A percentile compares a stretch with the other conserved stretches of the same genome.
These are phyloP conservation scores for Monosporascus sp. DNA, from an alignment of 2,329 filamentous ascomycete species.

Conservation along the genomic window DNA sequence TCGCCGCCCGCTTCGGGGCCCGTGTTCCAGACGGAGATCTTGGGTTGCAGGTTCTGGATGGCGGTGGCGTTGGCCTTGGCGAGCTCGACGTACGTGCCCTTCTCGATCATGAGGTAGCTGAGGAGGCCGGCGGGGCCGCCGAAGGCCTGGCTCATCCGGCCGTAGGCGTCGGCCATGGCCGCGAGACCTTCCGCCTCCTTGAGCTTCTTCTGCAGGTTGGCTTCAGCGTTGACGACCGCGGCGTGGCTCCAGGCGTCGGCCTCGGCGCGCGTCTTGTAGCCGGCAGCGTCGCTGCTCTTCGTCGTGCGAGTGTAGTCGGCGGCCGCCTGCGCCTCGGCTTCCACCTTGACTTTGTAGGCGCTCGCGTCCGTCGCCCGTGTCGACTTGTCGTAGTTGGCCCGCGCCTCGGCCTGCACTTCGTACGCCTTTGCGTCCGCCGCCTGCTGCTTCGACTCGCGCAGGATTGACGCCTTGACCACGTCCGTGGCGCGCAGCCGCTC, in stretches of 20 bases:
- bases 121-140: conserved; percentile 74
- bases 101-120: conserved; percentile 84
- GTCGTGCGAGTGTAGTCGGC: conserved; percentile 44
- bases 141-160: conserved; percentile 63
- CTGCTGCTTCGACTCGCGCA: conserved; percentile 63
- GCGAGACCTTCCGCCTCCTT: conserved; percentile 72
- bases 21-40: conserved; percentile 90
- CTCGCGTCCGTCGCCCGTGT: conserved; percentile 48
- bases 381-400: conserved; percentile 47
- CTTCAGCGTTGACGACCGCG: conserved; percentile 46
- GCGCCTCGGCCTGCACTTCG: conserved; percentile 58
- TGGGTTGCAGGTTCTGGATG: conserved; percentile 72
- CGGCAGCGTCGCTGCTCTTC: conserved; percentile 42
- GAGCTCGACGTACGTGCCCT: conserved; percentile 70
- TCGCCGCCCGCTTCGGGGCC: conserved; percentile 45
- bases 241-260: conserved; percentile 35
- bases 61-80: conserved; percentile 73
- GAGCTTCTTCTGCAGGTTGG: conserved; percentile 51
- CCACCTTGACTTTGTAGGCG: conserved; percentile 43
- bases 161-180: conserved; percentile 78
- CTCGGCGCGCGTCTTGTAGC: conserved; percentile 42
- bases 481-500: conserved; percentile 73
- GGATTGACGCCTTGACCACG: conserved; percentile 71
- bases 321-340: conserved; percentile 40
- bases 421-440: conserved; percentile 62